Evolutionary conservation across 2,329 filamentous ascomycete species (phyloP).

Genomic region (Verticillium nonalfalfae): DNA sequence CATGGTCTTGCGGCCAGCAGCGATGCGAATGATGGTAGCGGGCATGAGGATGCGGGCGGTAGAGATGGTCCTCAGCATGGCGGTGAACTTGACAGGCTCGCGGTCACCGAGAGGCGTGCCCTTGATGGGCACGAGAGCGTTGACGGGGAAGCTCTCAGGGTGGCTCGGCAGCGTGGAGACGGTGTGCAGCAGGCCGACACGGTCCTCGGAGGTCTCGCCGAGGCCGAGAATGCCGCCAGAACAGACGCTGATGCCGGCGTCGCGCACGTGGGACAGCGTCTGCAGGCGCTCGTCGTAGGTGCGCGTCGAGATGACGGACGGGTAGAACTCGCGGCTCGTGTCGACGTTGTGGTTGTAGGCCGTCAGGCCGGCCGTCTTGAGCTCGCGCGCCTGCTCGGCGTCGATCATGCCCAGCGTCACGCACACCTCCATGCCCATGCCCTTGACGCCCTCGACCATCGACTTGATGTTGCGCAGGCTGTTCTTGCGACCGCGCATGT

Average conservation of each 20-base stretch:
- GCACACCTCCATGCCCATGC: constrained; percentile 82
- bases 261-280: constrained; percentile 72
- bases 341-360: constrained; percentile 96
- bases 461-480: constrained; percentile 75
- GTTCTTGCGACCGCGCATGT: constrained; percentile 87
- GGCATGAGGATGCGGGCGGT: constrained; percentile 81
- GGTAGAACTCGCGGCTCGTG: constrained; percentile 84
- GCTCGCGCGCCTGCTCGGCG: constrained; percentile 68
- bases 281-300: constrained; percentile 81
- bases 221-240: constrained; percentile 83
- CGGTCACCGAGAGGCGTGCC: constrained; percentile 78
- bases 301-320: constrained; percentile 76
- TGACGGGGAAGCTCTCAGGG: constrained; percentile 87
- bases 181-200: constrained; percentile 77
- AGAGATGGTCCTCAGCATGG: constrained; percentile 75
- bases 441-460: constrained; percentile 78
- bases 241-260: constrained; percentile 86
- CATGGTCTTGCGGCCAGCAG: constrained; percentile 78
- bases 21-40: constrained; percentile 77
- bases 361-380: constrained; percentile 78
- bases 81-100: constrained; percentile 68
- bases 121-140: constrained; percentile 84
- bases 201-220: constrained; percentile 72
- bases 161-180: constrained; percentile 74
- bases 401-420: constrained; percentile 96